Base-by-base conservation (phyloP, 768 basidiomycete species). In the Leucosporidium scottii region DNA sequence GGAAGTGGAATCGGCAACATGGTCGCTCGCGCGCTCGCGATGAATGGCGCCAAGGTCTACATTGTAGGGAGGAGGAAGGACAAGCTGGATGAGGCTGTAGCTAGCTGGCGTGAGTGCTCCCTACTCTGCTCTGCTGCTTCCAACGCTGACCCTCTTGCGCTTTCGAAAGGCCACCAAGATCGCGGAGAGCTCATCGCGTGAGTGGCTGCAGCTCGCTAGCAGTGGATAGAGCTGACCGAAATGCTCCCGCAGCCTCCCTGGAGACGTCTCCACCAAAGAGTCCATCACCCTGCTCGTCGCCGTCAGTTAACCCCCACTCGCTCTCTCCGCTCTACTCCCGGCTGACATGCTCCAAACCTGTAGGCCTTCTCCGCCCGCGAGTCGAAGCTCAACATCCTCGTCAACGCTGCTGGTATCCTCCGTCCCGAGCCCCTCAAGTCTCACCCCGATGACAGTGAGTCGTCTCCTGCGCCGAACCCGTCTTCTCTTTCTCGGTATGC, bases 371-470 rank as follows among this genome's bases (percentile, higher is more conserved):
- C n/a, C n/a, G 13, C 25, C n/a, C 17, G 39, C 18, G 58, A 59
- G 23, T 25, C n/a, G 3, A 25, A 12, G 34, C 58, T 59, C 39
- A 8, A 36, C 18, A 27, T 59, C 15, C 39, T 59, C 23, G 39
- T 59, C 36, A 59, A 59, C 39, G n/a, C 36, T 18, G 58, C 58
- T 4, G 58, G 58, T 12, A 59, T 59, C 58, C 12, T n/a, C 1
- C 21, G 58, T 17, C 23, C 23, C 7, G 58, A 59, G n/a, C 39
- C 58, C 4, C 13, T 39, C 10, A 13, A 47, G 9, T 36, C n/a
- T 9, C 39, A 59, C 17, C 58, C 58, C 27, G 58, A 59, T 10
- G 58, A 59, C 58, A 28, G 58, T 59, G 13, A 27, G 50, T 17
- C 13, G 50, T 3, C 23, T 51, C n/a, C 36, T n/a, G 39, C 39